These are phyloP conservation scores for Thuidium tamariscinum DNA, from an alignment of 225 moss, liverwort and hornwort species.

Conservation along the genomic window DNA sequence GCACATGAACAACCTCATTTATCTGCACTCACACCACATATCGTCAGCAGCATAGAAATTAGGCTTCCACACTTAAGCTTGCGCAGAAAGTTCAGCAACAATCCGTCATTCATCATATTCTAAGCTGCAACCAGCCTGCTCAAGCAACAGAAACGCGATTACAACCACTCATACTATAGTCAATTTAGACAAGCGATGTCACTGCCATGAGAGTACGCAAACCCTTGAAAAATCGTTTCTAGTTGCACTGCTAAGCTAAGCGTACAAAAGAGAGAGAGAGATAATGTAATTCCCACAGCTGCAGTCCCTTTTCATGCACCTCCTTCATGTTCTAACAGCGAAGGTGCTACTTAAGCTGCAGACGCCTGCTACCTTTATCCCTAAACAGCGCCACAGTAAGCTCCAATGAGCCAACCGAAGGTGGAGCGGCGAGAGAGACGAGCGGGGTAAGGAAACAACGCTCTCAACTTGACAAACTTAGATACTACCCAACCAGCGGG, in stretches of 20 bases:
- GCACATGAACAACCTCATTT: not conserved
- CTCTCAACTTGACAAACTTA: not conserved
- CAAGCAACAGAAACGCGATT: not conserved
- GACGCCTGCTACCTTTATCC: not conserved
- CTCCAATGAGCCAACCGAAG: not conserved
- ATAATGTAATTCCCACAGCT: not conserved
- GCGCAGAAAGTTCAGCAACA: not conserved
- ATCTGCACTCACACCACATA: slow-evolving; percentile 7
- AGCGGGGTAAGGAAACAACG: not conserved
- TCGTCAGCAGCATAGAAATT: not conserved
- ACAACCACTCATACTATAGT: not conserved
- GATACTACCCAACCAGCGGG: not conserved
- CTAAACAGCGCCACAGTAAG: not conserved
- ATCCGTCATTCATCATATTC: not conserved
- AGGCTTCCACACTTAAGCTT: not conserved
- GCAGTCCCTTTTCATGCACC: not conserved
- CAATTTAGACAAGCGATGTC: not conserved
- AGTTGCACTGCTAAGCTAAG: not conserved
- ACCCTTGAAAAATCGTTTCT: not conserved
- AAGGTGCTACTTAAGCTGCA: not conserved
- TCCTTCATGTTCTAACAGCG: not conserved
- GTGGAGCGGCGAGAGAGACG: not conserved
- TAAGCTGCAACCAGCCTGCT: not conserved
- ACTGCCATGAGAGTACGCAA: not conserved
- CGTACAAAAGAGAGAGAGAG: not conserved